Evolutionary conservation across 2,329 filamentous ascomycete species (phyloP), one percentile per base, ranked within the genome.

Genomic region (Helotiales sp.): DNA sequence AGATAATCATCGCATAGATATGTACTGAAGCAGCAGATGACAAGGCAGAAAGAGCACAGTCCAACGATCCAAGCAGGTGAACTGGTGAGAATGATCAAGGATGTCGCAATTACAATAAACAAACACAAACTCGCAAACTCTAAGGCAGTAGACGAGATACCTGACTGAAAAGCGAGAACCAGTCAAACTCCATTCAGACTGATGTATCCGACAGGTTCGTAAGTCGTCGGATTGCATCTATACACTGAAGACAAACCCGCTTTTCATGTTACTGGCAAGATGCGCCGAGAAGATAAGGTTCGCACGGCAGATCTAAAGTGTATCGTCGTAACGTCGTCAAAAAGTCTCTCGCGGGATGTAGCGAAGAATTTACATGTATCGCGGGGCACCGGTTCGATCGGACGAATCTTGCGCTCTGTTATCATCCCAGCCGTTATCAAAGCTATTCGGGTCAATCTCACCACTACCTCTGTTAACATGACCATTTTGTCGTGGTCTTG

Each of bases 401-500:
- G 74, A 75, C 62, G 75, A 74, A 73, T 75, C 74, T 75, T 74
- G 64, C 45, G 61, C 65, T 65, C 60, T 70, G 71, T 76, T 75
- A 75, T 75, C 70, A 72, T 74, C 71, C 71, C 70, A 75, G 52
- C 65, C 69, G 59, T 61, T 68, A 32, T 73, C 67, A 61, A 69
- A 66, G 52, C 59, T 66, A 60, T 69, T 69, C 54, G 68, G 63
- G 61, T 75, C 74, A 73, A 72, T 69, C 84, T 78, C 87, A 74
- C 72, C 74, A 77, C 87, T 90, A 64, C 86, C 84, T 67, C 87
- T 83, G 70, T 87, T 84, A 77, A 84, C 83, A 75, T 90, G 88
- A 24, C 88, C 88, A 72, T 87, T 88, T 63, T 84, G 75, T 58
- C 87, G 85, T 67, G 79, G 79, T 66, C 87, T 85, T 43, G 79